Base-by-base conservation (phyloP, 257 asterid genomes). In the Fraxinus cuspidata region DNA sequence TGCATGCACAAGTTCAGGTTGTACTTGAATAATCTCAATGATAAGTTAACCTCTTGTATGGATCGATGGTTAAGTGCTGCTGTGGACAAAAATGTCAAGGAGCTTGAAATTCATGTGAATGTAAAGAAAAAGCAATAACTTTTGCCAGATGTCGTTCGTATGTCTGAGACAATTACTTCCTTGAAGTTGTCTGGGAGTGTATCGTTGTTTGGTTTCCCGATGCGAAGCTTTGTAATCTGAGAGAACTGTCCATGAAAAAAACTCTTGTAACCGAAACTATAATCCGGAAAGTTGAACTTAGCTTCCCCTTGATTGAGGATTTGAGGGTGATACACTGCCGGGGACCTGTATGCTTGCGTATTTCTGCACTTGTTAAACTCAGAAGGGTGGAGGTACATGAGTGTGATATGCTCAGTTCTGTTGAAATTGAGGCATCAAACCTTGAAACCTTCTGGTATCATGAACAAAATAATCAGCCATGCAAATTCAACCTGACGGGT, bases 281-380 rank as follows among this genome's bases (percentile, higher is more conserved):
- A 25, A 13, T 84, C 71, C 10, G 75, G 76, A 79, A 44, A 44
- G 5, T 88, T 73, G 89, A 67, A 60, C 79, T 70, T 25, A 67
- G 80, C 68, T 88, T 89, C 73, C 92, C 86, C 3, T 56, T 84
- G 81, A 29, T 88, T 7, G 92, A 88, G 77, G 90, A 86, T 81
- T 63, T 88, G 86, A 81, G 90, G 77, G 70, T 88, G 53, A 78
- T 84, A 64, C 3, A 47, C 38, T 88, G 90, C 58, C 19, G 25
- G 19, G 72, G 32, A 2, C 40, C 84, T 42, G 5, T 13, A 11
- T 7, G 12, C 70, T n/a, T 86, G 27, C 34, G 72, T 40, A 75
- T 86, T 64, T 77, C 85, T 1, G 47, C 81, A 63, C 86, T 86
- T 11, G 60, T 21, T 28, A 84, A 84, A 76, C 87, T 88, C 32